phyloP scores from a whole-genome alignment of 2,329 filamentous ascomycete genomes.

The Xylaria hypoxylon region DNA sequence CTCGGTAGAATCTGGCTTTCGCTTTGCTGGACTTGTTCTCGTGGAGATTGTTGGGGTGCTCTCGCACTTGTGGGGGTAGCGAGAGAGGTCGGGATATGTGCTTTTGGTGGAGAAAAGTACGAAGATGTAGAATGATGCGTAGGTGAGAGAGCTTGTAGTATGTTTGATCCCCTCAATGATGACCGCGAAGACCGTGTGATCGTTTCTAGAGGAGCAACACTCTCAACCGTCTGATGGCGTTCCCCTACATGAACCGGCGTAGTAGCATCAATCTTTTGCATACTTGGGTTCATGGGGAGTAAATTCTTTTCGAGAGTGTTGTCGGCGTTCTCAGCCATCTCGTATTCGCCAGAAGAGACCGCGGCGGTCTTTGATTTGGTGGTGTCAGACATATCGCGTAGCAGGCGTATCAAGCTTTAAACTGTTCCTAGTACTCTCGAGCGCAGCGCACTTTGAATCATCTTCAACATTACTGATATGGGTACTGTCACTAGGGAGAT shows the following conservation, averaged over 20 bases:
- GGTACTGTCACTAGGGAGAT: background rate
- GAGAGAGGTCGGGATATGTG: too few relatives aligned
- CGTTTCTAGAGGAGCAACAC: too few relatives aligned
- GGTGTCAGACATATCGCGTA: background rate
- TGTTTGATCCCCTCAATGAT: too few relatives aligned
- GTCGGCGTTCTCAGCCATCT: background rate
- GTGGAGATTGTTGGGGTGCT: background rate
- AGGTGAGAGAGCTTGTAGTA: too few relatives aligned
- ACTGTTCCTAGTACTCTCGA: background rate
- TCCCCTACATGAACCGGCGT: too few relatives aligned
- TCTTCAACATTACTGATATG: background rate
- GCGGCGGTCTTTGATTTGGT: background rate
- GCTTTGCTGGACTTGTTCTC: background rate
- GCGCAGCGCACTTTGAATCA: background rate
- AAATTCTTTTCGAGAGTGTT: background rate
- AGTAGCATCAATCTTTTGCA: background rate
- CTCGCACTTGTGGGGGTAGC: too few relatives aligned
- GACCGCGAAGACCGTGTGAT: too few relatives aligned
- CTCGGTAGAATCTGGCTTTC: background rate
- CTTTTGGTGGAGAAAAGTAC: too few relatives aligned
- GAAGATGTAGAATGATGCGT: too few relatives aligned
- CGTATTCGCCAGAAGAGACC: background rate
- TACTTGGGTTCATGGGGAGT: too few relatives aligned
- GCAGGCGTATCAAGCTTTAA: background rate
- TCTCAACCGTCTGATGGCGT: too few relatives aligned